phyloP scores from a whole-genome alignment of 2,329 filamentous ascomycete species.

The Drechslerella dactyloides region DNA sequence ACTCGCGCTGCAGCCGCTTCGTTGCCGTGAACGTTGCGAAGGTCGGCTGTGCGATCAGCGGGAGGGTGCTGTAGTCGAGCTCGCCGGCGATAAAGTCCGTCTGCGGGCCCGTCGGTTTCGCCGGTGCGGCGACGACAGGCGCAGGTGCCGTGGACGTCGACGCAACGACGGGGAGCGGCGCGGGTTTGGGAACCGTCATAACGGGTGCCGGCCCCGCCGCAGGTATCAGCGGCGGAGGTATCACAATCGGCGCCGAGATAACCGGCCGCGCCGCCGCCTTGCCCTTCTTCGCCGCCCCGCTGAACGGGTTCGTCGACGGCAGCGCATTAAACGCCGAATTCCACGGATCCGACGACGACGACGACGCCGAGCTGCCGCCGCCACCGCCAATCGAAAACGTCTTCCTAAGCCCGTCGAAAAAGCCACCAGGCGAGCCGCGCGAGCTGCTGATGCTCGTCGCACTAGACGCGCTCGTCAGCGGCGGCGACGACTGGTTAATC shows the following conservation, averaged over 20 bases:
- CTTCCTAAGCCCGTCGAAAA: slow-evolving; percentile 37
- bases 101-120: slow-evolving; percentile 51
- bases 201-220: too few relatives aligned
- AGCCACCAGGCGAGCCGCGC: not conserved
- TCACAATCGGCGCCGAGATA: slow-evolving; percentile 25
- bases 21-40: slow-evolving; percentile 70
- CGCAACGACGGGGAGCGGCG: not conserved
- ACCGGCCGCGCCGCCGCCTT: slow-evolving; percentile 18
- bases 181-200: slow-evolving; percentile 8
- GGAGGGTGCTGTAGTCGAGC: slow-evolving; percentile 68
- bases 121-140: slow-evolving; percentile 9
- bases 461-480: slow-evolving; percentile 4
- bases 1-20: slow-evolving; percentile 69
- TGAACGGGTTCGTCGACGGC: slow-evolving; percentile 11
- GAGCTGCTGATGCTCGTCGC: slow-evolving; percentile 16
- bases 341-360: slow-evolving; percentile 14
- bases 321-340: not conserved
- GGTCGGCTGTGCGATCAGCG: slow-evolving; percentile 68
- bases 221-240: not conserved
- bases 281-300: slow-evolving; percentile 35
- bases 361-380: not conserved
- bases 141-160: not conserved
- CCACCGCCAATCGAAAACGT: slow-evolving; percentile 4
- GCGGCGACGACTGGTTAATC: not conserved
- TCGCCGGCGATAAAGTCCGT: slow-evolving; percentile 73